Evolutionary conservation across 106 monocot species (phyloP).

Genomic region (Phalaenopsis aphrodite): DNA sequence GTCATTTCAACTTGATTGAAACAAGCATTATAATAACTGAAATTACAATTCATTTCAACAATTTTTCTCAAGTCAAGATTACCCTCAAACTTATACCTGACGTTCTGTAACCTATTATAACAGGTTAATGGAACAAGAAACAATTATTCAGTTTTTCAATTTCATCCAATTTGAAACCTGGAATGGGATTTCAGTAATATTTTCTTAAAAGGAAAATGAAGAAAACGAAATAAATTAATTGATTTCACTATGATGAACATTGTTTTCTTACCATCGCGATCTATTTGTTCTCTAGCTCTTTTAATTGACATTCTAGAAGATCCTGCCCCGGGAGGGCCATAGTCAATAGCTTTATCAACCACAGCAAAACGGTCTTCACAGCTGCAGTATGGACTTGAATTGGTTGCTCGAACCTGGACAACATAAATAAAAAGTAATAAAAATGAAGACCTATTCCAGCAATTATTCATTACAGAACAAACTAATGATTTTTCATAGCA

Average conservation of each 20-base stretch:
- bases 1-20: neutral
- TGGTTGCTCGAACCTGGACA: conserved; percentile 14
- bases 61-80: neutral
- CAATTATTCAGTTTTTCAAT: neutral
- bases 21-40: neutral
- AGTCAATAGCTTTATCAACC: conserved; percentile 42
- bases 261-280: neutral
- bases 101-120: neutral
- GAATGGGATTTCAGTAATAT: neutral
- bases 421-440: neutral
- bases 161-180: neutral
- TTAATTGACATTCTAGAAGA: neutral
- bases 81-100: neutral
- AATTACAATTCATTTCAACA: no score
- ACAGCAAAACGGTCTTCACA: conserved; percentile 71
- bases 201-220: neutral
- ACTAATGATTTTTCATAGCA: neutral
- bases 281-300: neutral
- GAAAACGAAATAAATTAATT: neutral
- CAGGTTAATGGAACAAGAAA: neutral
- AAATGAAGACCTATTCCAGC: neutral
- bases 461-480: neutral
- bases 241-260: neutral
- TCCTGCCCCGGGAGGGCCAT: neutral
- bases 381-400: conserved; percentile 55